Evolutionary conservation across 768 basidiomycete genomes (phyloP), one percentile per base, ranked within the genome.

Genomic region (Russula ochroleuca): DNA sequence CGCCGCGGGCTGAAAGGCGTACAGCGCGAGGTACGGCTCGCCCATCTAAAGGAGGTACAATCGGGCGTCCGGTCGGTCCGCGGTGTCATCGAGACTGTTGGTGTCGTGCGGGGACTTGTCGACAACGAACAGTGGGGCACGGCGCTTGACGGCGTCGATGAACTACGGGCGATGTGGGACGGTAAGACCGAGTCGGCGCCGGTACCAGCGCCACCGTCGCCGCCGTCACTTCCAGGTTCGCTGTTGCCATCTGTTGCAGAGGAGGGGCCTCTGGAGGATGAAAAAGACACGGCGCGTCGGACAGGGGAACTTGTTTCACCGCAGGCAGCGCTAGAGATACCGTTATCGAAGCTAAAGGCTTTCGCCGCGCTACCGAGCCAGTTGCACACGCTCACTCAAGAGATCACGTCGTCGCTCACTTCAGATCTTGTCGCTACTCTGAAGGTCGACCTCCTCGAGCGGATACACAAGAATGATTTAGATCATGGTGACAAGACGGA

Each of bases 81-180:
- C 10, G 84, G 85, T 17, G 85, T 94, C 33, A 83, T 87, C 55
- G 92, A 97, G 70, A 87, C 91, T 80, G 79, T 86, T 0, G 81
- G 81, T 3, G 81, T 92, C 47, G 85, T 88, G 33, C 84, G 81
- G 60, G 79, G 82, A 28, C 73, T 97, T 57, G 92, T 94, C n/a
- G 80, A 79, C 53, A 86, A 86, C 21, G 93, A 90, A 0, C 91
- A 97, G 68, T 98, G 92, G 90, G 83, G 84, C 15, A 88, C 91
- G 60, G 94, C 94, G n/a, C 75, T 98, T 61, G 82, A 81, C 52
- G 79, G 94, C n/a, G 81, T 92, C 41, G 85, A 91, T 53, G 81
- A 84, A 55, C 73, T 94, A 65, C 80, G 87, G 59, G 75, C 73
- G 53, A 73, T 90, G 68, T 87, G 86, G 83, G 74, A 80, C 17